A percentile compares a stretch with the other conserved stretches of the same genome.
These are phyloP conservation scores for Lyophyllum shimeji DNA, from an alignment of 768 basidiomycete species.

Conservation along the genomic window DNA sequence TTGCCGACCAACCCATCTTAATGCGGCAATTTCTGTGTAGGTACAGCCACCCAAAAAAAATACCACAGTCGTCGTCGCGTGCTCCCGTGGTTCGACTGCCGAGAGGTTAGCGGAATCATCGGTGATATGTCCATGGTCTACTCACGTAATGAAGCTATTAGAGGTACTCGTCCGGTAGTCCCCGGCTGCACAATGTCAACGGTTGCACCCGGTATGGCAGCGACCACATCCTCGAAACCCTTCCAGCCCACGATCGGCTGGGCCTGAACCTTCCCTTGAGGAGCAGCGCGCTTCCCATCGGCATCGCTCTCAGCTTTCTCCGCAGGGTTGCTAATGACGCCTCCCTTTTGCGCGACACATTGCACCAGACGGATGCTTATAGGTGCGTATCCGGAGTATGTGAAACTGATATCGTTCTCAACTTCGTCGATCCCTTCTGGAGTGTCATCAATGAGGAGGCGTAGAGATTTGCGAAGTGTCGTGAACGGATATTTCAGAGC, in stretches of 20 bases:
- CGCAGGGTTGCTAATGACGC: conserved; percentile 79
- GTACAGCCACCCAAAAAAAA: conserved; percentile 98
- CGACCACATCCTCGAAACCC: conserved; percentile 91
- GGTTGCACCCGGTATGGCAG: conserved; percentile 79
- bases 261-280: conserved; percentile 65
- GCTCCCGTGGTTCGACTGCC: conserved; percentile 52
- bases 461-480: conserved; percentile 75
- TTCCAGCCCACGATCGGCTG: conserved; percentile 97
- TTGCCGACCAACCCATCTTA: conserved; percentile 89
- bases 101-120: conserved; percentile 7
- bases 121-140: conserved; percentile 7
- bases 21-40: conserved; percentile 93
- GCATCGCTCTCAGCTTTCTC: conserved; percentile 37
- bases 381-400: conserved; percentile 97
- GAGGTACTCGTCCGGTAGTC: conserved; percentile 25
- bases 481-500: conserved; percentile 69
- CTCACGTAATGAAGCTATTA: conserved; percentile 33
- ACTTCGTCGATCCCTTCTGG: conserved; percentile 75
- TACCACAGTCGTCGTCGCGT: conserved; percentile 81
- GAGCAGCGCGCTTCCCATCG: conserved; percentile 27
- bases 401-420: conserved; percentile 94
- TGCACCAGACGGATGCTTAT: conserved; percentile 90
- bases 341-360: conserved; percentile 89
- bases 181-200: conserved; percentile 70
- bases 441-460: conserved; percentile 89